Base-by-base conservation (phyloP, 345 rosid species). In the Aegle marmelos region DNA sequence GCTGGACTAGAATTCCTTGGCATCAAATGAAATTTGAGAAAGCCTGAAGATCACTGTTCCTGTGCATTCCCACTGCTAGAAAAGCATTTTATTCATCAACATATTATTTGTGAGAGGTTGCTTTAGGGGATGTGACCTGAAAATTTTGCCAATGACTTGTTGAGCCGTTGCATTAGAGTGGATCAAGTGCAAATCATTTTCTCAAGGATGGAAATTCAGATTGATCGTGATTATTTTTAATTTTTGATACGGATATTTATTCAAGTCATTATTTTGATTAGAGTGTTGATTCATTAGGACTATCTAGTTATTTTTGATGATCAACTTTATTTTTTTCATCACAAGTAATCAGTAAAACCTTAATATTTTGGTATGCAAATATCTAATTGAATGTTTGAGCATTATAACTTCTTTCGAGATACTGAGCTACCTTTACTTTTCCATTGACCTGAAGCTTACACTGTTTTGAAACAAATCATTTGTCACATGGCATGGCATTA, bases 1-100 rank as follows among this genome's bases (percentile, higher is more conserved):
- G 75, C 81, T 2, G 92, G 93, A 76, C 78, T 92, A 54, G 95
- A 96, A 84, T 91, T 94, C 82, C 83, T 96, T 8, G 86, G 87
- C 83, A 79, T 74, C 72, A 75, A 84, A 72, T 87, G 82, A 88
- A 48, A 56, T 17, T 66, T 54, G 11, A 24, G 67, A 64, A 67
- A 56, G 41, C 58, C 6, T 27, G 41, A 72, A 68, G 33, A 9
- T 24, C 9, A 7, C 1, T 2, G 7, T 28, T 45, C 31, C 9
- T 17, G 50, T 4, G 30, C 33, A 5, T 50, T 74, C 24, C 33
- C 68, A 33, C 28, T 2, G 41, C 28, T 59, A 33, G 19, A 61
- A n/a, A 36, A 73, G 56, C n/a, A 62, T 60, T 9, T 36, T 41
- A 13, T 63, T 66, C 71, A 37, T 37, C 9, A 62, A 25, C 39